Base-by-base conservation (phyloP, 2,329 filamentous ascomycete genomes). In the Aspergillus uvarum region DNA sequence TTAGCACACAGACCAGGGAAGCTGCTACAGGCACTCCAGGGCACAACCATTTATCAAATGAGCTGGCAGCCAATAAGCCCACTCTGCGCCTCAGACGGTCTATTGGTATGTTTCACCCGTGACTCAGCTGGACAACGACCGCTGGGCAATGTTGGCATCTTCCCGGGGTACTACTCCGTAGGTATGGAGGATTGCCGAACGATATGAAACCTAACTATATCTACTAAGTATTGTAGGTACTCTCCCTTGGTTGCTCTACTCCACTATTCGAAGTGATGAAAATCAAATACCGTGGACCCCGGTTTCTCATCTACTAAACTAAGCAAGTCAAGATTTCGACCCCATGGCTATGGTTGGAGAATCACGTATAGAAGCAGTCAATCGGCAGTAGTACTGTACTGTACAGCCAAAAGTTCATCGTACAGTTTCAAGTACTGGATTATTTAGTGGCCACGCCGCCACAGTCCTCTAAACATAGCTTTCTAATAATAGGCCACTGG, bases 101-200 rank as follows among this genome's bases (percentile, higher is more conserved):
- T 54, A 56, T 59, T 59, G 60, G 56, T 58, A 64, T 69, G 68
- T 70, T 66, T 70, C 67, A 68, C 64, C 57, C 51, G 56, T 57
- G 58, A 60, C 59, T 65, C 57, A 61, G 59, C 59, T 8, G 16
- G 16, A 44, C 16, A 44, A 16, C 35, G 14, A 38, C 14, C 6
- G 38, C 38, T 44, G 38, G 38, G 14, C 8, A 44, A 44, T 44
- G 38, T 44, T 44, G 38, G 38, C 16, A 19, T 44, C 16, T 44
- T 19, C 38, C 38, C 38, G 38, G 3, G 38, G 38, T 19, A 29
- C 7, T 29, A 29, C 8, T 10, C 7, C 8, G 26, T 29, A 10
- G 26, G 26, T 3, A 42, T 44, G 38, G 16, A 19, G 3, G 38
- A n/a, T 44, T 44, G 38, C 38, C 16, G 38, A 49, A 48, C 32